These are phyloP conservation scores for Penicillium daleae DNA, from an alignment of 495 filamentous ascomycete genomes.

Conservation along the genomic window DNA sequence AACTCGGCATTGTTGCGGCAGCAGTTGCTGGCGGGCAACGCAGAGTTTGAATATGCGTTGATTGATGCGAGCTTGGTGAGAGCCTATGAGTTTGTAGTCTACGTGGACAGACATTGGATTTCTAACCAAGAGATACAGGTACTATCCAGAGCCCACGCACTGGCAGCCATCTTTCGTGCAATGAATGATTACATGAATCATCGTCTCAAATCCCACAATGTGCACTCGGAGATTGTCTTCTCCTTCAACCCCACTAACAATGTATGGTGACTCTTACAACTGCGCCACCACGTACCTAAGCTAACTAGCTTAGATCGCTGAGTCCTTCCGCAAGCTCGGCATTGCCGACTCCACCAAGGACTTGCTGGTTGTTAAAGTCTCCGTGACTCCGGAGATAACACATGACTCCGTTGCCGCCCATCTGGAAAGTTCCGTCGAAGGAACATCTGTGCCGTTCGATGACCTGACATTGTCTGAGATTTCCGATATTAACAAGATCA, in stretches of 20 bases:
- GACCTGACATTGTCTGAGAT: conserved; percentile 60
- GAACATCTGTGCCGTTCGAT: conserved; percentile 61
- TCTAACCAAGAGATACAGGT: conserved; percentile 46
- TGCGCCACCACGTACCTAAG: not conserved
- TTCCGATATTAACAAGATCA: conserved; percentile 70
- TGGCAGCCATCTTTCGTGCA: conserved; percentile 79
- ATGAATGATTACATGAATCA: conserved; percentile 64
- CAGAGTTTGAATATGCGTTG: conserved; percentile 89
- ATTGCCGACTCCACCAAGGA: conserved; percentile 68
- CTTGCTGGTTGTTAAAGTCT: conserved; percentile 78
- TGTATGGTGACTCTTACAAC: conserved; percentile 48
- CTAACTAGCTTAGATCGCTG: conserved; percentile 70
- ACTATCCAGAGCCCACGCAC: conserved; percentile 68
- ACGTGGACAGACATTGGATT: not conserved
- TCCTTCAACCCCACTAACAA: conserved; percentile 84
- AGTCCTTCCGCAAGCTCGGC: conserved; percentile 87
- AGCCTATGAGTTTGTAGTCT: not conserved
- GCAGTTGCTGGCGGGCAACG: conserved; percentile 79
- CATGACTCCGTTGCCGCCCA: conserved; percentile 63
- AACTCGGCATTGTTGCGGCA: conserved; percentile 77
- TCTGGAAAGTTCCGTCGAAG: conserved; percentile 64
- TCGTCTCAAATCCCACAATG: conserved; percentile 76
- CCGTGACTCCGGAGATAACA: conserved; percentile 47
- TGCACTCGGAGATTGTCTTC: conserved; percentile 92
- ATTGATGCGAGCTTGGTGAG: conserved; percentile 77